These are phyloP conservation scores for Skeletonema marinoi DNA, from an alignment of 108 stramenopile species.

Conservation along the genomic window DNA sequence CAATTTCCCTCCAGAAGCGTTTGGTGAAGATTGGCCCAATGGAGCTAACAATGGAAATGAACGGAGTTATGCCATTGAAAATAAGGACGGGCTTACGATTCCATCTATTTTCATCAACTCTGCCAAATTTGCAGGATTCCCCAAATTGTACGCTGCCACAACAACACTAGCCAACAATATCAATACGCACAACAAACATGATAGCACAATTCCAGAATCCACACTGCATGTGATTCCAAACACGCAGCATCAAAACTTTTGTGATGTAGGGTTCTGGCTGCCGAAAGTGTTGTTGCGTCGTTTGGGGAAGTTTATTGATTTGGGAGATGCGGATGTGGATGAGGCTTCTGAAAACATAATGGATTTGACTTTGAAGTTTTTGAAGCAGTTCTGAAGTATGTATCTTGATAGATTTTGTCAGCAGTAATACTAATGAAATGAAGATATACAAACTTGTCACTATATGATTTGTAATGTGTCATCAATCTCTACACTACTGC, in stretches of 20 bases:
- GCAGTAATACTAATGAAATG: too few relatives aligned
- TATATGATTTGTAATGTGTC: too few relatives aligned
- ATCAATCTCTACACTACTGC: too few relatives aligned
- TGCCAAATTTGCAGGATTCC: conserved; percentile 39
- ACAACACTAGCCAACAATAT: conserved; percentile 34
- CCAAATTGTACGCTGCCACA: conserved; percentile 44
- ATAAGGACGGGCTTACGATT: conserved; percentile 15
- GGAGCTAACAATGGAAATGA: background rate
- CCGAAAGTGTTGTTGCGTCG: conserved; percentile 11
- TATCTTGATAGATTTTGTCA: too few relatives aligned
- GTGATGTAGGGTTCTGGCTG: conserved; percentile 60
- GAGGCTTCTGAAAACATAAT: conserved; percentile 26
- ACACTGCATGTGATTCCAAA: conserved; percentile 39
- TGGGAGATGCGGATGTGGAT: conserved; percentile 26
- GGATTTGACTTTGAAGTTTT: conserved; percentile 30
- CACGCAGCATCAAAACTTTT: conserved; percentile 64
- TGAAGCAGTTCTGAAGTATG: conserved; percentile 3
- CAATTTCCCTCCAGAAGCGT: conserved; percentile 59
- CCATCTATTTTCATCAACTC: conserved; percentile 62
- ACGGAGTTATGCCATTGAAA: background rate
- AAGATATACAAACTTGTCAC: too few relatives aligned
- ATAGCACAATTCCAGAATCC: background rate
- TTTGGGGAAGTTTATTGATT: conserved; percentile 6
- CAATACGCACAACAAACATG: conserved; percentile 12
- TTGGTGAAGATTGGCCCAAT: conserved; percentile 24